phyloP scores from a whole-genome alignment of 495 filamentous ascomycete genomes.

The Penicillium cosmopolitanum region DNA sequence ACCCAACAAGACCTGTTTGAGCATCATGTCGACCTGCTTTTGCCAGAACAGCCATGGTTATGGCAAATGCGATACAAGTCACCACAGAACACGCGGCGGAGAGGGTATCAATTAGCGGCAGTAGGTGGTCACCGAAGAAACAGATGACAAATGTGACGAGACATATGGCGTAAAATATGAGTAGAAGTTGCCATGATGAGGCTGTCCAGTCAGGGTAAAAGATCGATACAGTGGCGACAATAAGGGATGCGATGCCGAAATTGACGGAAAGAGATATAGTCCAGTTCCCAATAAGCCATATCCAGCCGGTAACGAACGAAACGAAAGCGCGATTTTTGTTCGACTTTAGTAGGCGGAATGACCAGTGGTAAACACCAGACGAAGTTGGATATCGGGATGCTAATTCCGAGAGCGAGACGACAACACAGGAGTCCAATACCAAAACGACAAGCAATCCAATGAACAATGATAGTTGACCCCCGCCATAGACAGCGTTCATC shows the following conservation, averaged over 20 bases:
- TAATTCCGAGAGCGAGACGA: slow-evolving; percentile 38
- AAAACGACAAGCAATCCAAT: slow-evolving; percentile 30
- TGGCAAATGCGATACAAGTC: slow-evolving; percentile 25
- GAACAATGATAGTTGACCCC: slow-evolving; percentile 32
- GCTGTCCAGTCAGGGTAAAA: slow-evolving; percentile 55
- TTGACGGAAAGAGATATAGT: slow-evolving; percentile 65
- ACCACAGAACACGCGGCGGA: slow-evolving; percentile 28
- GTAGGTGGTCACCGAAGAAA: slow-evolving; percentile 50
- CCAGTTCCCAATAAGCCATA: slow-evolving; percentile 63
- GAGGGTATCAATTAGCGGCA: slow-evolving; percentile 52
- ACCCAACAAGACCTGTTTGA: slow-evolving; percentile 30
- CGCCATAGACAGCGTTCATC: slow-evolving; percentile 34
- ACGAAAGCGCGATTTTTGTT: slow-evolving; percentile 30
- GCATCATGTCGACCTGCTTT: slow-evolving; percentile 21
- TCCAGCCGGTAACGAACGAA: slow-evolving; percentile 64
- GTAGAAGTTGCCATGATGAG: slow-evolving; percentile 53
- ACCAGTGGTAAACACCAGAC: slow-evolving; percentile 45
- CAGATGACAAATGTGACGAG: slow-evolving; percentile 55
- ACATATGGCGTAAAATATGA: slow-evolving; percentile 56
- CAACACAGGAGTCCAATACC: slow-evolving; percentile 27
- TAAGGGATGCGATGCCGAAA: slow-evolving; percentile 59
- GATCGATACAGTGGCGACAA: slow-evolving; percentile 53
- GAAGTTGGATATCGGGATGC: slow-evolving; percentile 43
- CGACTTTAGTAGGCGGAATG: slow-evolving; percentile 27
- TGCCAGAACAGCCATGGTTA: slow-evolving; percentile 14